Evolutionary conservation across 2,329 filamentous ascomycete genomes (phyloP).

Genomic region (Pezicula rhizophila): DNA sequence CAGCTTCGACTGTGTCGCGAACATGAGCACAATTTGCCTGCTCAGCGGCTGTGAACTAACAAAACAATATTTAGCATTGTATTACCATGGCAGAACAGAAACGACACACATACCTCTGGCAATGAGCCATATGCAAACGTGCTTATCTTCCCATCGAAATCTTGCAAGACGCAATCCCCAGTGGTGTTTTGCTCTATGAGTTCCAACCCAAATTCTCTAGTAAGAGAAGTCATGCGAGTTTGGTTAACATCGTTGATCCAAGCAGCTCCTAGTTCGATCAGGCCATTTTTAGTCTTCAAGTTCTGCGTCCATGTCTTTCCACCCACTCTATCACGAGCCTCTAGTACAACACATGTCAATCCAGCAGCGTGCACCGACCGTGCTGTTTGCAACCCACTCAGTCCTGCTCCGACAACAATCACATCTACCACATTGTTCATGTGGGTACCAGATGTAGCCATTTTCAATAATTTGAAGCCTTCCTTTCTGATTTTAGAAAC

Average conservation of each 20-base stretch:
- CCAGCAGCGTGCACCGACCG: constrained; percentile 29
- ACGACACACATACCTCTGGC: constrained; percentile 12
- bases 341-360: constrained; percentile 37
- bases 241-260: constrained; percentile 56
- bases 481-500: too few species aligned
- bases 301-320: constrained; percentile 43
- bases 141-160: constrained; percentile 26
- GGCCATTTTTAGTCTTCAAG: constrained; percentile 15
- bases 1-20: not conserved
- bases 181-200: constrained; percentile 40
- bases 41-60: constrained; percentile 1
- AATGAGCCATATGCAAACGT: constrained; percentile 26
- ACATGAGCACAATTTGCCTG: not conserved
- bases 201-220: constrained; percentile 33
- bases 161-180: constrained; percentile 37
- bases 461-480: too few species aligned
- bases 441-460: too few species aligned
- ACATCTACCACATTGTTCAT: constrained; percentile 9
- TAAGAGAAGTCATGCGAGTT: constrained; percentile 34
- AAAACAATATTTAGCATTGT: not conserved
- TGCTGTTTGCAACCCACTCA: constrained; percentile 33
- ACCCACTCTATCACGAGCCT: constrained; percentile 43
- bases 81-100: not conserved
- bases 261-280: constrained; percentile 46
- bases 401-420: constrained; percentile 40